A percentile compares a stretch with the other conserved stretches of the same genome.
Evolutionary conservation across 2,329 filamentous ascomycete species (phyloP).

Genomic region (Zymoseptoria ardabiliae): DNA sequence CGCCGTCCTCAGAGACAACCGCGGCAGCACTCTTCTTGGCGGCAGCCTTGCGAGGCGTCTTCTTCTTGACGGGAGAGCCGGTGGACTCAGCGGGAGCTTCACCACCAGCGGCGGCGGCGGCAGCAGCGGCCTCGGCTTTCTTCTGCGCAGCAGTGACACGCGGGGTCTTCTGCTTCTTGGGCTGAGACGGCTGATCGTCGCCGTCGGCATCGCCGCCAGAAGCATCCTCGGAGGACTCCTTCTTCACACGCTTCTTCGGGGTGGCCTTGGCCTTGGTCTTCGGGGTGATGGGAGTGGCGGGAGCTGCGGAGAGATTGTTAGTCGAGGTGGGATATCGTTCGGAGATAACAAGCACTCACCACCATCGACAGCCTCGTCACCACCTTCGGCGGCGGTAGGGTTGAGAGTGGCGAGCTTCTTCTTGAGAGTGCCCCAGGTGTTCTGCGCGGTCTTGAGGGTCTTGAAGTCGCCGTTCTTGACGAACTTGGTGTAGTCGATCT

Average conservation of each 20-base stretch:
- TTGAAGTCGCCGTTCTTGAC: slow-evolving; percentile 23
- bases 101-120: slow-evolving; percentile 4
- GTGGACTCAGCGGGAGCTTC: slow-evolving; percentile 4
- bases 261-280: slow-evolving; percentile 16
- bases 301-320: slow-evolving; percentile 2
- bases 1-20: slow-evolving; percentile 7
- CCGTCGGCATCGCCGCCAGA: slow-evolving; percentile 5
- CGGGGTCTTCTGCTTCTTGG: slow-evolving; percentile 10
- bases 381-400: slow-evolving; percentile 9
- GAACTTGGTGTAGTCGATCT: slow-evolving; percentile 29
- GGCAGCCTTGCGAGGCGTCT: slow-evolving; percentile 18
- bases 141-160: slow-evolving; percentile 9
- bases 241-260: slow-evolving; percentile 25
- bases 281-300: slow-evolving; percentile 6
- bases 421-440: slow-evolving; percentile 31
- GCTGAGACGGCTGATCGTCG: slow-evolving; percentile 6
- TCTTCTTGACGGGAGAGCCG: slow-evolving; percentile 11
- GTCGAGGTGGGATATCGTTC: not conserved
- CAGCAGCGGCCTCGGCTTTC: slow-evolving; percentile 10
- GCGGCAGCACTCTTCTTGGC: slow-evolving; percentile 4
- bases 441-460: slow-evolving; percentile 25
- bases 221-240: slow-evolving; percentile 7
- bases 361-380: slow-evolving; percentile 12
- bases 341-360: slow-evolving; percentile 5
- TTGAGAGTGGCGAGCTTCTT: slow-evolving; percentile 24